Percentiles rank a stretch among this genome's conserved stretches.
These are phyloP conservation scores for Pleomassaria siparia DNA, from an alignment of 2,329 filamentous ascomycete species.

Conservation along the genomic window DNA sequence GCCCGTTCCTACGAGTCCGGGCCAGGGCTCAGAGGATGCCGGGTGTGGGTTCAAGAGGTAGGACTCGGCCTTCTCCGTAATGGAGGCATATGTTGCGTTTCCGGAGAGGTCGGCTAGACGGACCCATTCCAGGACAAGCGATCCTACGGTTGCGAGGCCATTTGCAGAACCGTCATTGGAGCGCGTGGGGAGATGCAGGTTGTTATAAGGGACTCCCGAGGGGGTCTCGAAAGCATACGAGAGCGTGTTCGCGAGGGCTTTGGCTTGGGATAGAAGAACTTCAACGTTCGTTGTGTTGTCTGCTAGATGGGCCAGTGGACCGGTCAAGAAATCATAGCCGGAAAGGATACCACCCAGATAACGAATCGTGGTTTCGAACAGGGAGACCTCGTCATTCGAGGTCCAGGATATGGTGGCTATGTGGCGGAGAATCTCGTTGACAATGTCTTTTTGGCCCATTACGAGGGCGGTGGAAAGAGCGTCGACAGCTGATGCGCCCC, in stretches of 20 bases:
- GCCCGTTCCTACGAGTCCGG: conserved; percentile 71
- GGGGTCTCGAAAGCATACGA: conserved; percentile 78
- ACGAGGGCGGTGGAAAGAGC: conserved; percentile 77
- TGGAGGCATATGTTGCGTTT: conserved; percentile 63
- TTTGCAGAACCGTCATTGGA: conserved; percentile 58
- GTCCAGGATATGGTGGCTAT: conserved; percentile 71
- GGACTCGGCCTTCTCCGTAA: conserved; percentile 68
- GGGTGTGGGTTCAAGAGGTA: conserved; percentile 71
- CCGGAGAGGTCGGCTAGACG: conserved; percentile 75
- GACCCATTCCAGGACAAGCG: conserved; percentile 82
- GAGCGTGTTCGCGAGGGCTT: conserved; percentile 69
- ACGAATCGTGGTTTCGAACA: conserved; percentile 90
- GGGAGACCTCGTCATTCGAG: conserved; percentile 61
- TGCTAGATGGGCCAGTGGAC: conserved; percentile 60
- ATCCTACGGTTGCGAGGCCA: conserved; percentile 75
- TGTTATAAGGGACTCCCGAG: conserved; percentile 73
- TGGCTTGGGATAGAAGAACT: conserved; percentile 66
- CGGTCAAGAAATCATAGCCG: conserved; percentile 72
- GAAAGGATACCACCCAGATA: conserved; percentile 81
- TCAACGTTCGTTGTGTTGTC: conserved; percentile 54
- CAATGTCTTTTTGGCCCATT: conserved; percentile 69
- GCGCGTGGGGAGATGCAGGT: conserved; percentile 60
- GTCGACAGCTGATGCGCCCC: conserved; percentile 83
- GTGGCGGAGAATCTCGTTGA: conserved; percentile 70
- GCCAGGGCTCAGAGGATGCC: conserved; percentile 67